A percentile compares a stretch with the other conserved stretches of the same genome.
Conservation (phyloP, 2,329 filamentous ascomycete genomes). For the Hymenoscyphus fructigenus region DNA sequence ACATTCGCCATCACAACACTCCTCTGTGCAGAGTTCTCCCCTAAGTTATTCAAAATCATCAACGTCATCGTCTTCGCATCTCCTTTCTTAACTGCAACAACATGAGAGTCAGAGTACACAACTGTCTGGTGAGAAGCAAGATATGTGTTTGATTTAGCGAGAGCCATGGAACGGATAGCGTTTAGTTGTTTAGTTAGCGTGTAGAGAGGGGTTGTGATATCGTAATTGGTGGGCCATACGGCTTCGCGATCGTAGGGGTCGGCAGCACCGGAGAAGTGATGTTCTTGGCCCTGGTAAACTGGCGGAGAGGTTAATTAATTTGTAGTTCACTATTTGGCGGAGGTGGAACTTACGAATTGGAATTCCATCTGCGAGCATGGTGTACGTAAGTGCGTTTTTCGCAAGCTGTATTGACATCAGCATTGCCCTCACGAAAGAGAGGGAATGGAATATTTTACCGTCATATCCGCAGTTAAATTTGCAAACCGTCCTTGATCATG, state of each 20-base stretch:
- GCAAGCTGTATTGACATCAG: conserved; percentile 28
- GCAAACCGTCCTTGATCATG: conserved; percentile 44
- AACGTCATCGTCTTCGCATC: conserved; percentile 16
- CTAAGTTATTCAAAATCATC: conserved; percentile 42
- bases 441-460: neutral
- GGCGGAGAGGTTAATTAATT: neutral
- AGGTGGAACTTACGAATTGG: conserved; percentile 39
- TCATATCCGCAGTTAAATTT: conserved; percentile 25
- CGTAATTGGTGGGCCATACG: conserved; percentile 42
- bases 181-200: conserved; percentile 34
- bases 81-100: conserved; percentile 22
- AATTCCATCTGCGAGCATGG: conserved; percentile 49
- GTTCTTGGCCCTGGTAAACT: conserved; percentile 54
- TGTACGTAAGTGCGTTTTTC: conserved; percentile 48
- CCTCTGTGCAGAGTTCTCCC: conserved; percentile 21
- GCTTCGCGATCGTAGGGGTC: conserved; percentile 46
- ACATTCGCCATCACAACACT: conserved; percentile 11
- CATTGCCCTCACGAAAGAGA: neutral
- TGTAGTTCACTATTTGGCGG: neutral
- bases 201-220: conserved; percentile 41
- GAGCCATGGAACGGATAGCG: conserved; percentile 20
- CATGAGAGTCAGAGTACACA: conserved; percentile 20
- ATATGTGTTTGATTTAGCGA: conserved; percentile 13
- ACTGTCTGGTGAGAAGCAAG: conserved; percentile 15
- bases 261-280: conserved; percentile 43